Evolutionary conservation across 148 eudicot species (phyloP).

Genomic region (Mesembryanthemum crystallinum): DNA sequence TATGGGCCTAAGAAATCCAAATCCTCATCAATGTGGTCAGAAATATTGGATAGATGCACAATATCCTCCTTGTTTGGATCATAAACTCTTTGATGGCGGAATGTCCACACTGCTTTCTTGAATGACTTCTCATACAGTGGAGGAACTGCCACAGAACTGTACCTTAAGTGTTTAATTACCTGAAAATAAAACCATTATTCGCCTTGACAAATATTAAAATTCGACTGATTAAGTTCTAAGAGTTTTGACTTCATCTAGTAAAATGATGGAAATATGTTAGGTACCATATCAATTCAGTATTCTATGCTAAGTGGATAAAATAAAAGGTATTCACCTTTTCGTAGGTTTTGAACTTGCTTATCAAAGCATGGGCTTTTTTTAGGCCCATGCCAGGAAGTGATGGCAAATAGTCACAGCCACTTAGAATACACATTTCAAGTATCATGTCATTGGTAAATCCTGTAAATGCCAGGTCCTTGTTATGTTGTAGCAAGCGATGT

Average conservation of each 20-base stretch:
- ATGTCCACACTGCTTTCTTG: conserved; percentile 81
- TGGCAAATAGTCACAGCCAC: conserved; percentile 96
- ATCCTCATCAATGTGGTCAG: conserved; percentile 42
- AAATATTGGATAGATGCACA: conserved; percentile 55
- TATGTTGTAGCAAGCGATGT: conserved; percentile 52
- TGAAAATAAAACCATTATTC: conserved; percentile 27
- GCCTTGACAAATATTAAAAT: neutral
- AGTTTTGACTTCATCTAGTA: neutral
- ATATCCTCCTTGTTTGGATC: conserved; percentile 66
- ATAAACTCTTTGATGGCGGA: conserved; percentile 94
- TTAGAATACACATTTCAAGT: conserved; percentile 88
- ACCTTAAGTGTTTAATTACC: conserved; percentile 90
- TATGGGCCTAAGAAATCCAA: conserved; percentile 97
- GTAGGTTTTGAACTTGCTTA: conserved; percentile 71
- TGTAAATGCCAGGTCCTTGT: conserved; percentile 63
- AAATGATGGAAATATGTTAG: neutral
- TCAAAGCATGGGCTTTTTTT: conserved; percentile 82
- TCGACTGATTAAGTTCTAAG: neutral
- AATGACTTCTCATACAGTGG: conserved; percentile 85
- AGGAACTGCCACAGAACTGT: conserved; percentile 59
- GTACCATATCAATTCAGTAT: neutral
- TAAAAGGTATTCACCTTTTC: conserved; percentile 50
- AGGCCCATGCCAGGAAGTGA: conserved; percentile 95
- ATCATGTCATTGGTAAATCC: conserved; percentile 89
- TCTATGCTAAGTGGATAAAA: neutral